Evolutionary conservation across 352 stramenopile species (phyloP).

Genomic region (Phytophthora pisi): DNA sequence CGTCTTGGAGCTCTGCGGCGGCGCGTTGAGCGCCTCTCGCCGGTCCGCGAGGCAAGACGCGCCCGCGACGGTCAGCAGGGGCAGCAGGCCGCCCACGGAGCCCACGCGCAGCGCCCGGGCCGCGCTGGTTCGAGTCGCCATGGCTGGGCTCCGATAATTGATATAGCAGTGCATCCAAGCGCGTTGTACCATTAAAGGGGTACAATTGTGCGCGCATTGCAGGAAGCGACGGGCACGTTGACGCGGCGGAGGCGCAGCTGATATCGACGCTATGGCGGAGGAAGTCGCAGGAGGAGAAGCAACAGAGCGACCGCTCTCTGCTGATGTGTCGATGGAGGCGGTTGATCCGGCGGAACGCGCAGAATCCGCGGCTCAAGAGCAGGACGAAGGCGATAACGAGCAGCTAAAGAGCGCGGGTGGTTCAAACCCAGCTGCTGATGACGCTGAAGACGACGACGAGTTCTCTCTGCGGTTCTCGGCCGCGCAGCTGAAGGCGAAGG

Average conservation of each 20-base stretch:
- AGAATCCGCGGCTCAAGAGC: slow-evolving; percentile 2
- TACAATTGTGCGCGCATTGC: slow-evolving; percentile 5
- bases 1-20: slow-evolving; percentile 35
- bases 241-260: neutral
- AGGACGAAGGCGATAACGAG: neutral
- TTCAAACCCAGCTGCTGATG: neutral
- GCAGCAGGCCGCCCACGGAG: slow-evolving; percentile 19
- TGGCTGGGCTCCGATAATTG: neutral
- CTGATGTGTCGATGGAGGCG: slow-evolving; percentile 15
- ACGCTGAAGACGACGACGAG: slow-evolving; percentile 25
- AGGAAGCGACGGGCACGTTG: neutral
- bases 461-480: slow-evolving; percentile 43
- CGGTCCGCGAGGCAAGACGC: slow-evolving; percentile 17
- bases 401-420: neutral
- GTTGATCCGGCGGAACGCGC: slow-evolving; percentile 4
- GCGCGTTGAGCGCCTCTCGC: slow-evolving; percentile 15
- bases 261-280: neutral
- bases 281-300: neutral
- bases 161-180: no score
- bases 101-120: slow-evolving; percentile 13
- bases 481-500: slow-evolving; percentile 55
- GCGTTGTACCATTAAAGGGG: slow-evolving; percentile 9
- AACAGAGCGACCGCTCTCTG: neutral
- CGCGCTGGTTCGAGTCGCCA: no score
- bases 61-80: slow-evolving; percentile 24